Base-by-base conservation (phyloP, 306 rosid genomes). In the Betula pendula region DNA sequence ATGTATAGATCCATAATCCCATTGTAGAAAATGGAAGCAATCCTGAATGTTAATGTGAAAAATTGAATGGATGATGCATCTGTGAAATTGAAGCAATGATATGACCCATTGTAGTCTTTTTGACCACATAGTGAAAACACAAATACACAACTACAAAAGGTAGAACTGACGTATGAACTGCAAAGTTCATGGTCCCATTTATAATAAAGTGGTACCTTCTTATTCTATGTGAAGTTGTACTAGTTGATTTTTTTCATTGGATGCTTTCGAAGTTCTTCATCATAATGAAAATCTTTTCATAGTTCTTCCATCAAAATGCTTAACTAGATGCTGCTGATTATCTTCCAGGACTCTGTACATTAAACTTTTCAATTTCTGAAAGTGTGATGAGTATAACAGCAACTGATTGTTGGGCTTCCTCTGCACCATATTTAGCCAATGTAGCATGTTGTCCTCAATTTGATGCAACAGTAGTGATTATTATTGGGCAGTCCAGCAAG, bases 371-470 rank as follows among this genome's bases (percentile, higher is more conserved):
- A 45, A 82, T 68, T 31, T 75, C 79, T 1, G 79, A 85, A 65
- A 80, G 77, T 62, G 53, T 84, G 66, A n/a, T 86, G 82, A 83
- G 79, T 75, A 79, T 71, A 79, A 90, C 89, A 45, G 88, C 92
- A 51, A 84, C 88, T 24, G 85, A 90, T 68, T 88, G 92, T 75
- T 88, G 86, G 90, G 81, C 87, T 73, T 84, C 88, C 53, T 91
- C 87, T 78, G 90, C 94, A 67, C 93, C 89, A 20, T 89, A 79
- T 76, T 86, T 87, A 84, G 92, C 93, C 58, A 84, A 89, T 74
- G 92, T 87, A 45, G 80, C 86, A 44, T 91, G 97, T 60, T 91
- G 92, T 78, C 92, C 97, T 76, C 94, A 89, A 79, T 77, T 86
- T 59, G 84, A 81, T 44, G 89, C 91, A 73, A 84, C 85, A 77